phyloP scores from a whole-genome alignment of 768 basidiomycete species.

The Megacollybia marginata region DNA sequence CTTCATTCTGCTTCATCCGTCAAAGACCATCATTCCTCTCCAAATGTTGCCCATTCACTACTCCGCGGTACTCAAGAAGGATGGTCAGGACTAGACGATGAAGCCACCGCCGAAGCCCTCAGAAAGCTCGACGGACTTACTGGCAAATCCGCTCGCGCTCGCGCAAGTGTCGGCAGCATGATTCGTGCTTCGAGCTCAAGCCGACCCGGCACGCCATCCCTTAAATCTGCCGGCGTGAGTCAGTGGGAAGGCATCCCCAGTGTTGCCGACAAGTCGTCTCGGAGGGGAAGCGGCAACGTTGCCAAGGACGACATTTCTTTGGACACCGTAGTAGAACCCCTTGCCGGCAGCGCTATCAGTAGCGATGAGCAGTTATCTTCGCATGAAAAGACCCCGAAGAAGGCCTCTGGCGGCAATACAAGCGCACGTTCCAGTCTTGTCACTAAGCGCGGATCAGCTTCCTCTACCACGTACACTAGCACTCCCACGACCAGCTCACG shows the following conservation, averaged over 20 bases:
- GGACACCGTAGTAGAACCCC: constrained; percentile 31
- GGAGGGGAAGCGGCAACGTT: constrained; percentile 20
- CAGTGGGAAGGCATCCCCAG: constrained; percentile 73
- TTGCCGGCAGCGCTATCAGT: constrained; percentile 39
- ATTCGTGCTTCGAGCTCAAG: constrained; percentile 59
- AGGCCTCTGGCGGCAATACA: constrained; percentile 33
- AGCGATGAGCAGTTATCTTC: constrained; percentile 51
- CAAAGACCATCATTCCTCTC: constrained; percentile 33
- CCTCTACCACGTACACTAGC: constrained; percentile 79
- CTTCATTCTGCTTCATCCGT: constrained; percentile 36
- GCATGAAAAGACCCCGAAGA: constrained; percentile 65
- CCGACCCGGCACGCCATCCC: constrained; percentile 68
- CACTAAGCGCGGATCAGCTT: constrained; percentile 84
- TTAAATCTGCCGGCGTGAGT: constrained; percentile 43
- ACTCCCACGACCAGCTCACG: constrained; percentile 76
- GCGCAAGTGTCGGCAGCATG: constrained; percentile 70
- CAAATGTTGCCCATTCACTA: constrained; percentile 78
- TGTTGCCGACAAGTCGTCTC: constrained; percentile 25
- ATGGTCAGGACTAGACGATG: constrained; percentile 83
- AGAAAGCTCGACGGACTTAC: constrained; percentile 88
- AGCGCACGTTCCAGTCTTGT: constrained; percentile 67
- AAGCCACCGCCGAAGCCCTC: constrained; percentile 84
- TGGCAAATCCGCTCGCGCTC: constrained; percentile 66
- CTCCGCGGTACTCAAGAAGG: constrained; percentile 85
- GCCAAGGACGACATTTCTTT: not conserved